Base-by-base conservation (phyloP, 305 asterid species). In the Galium porrigens region DNA sequence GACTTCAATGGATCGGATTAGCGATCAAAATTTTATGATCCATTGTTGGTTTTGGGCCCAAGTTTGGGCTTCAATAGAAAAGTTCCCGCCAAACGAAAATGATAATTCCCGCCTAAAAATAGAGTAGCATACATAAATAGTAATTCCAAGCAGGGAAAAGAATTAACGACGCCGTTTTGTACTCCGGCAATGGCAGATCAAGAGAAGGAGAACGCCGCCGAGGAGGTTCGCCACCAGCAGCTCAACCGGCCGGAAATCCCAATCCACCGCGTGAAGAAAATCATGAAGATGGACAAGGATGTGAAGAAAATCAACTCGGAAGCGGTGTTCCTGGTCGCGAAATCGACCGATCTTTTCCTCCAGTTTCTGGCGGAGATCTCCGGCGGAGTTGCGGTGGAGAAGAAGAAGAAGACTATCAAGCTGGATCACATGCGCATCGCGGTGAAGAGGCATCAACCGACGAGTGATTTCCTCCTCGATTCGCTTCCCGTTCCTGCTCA, bases 321-420 rank as follows among this genome's bases (percentile, higher is more conserved):
- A 73, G 96, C 96, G 33, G 63, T 83, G 12, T 77, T 82, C 67
- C 86, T 91, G 25, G 76, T 91, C 61, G 73, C 98, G 18, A 70
- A 76, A 42, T 80, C 95, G 58, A 81, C 98, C n/a, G 86, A 88
- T 83, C 87, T 88, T n/a, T 86, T 91, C 79, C 84, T 91, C 66
- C 83, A 80, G 63, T 79, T 79, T 72, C 83, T 91, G 25, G 85
- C 96, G 30, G 96, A 85, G 72, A 82, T 74, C 73, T 88, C 94
- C 42, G 95, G 85, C 0, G 69, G 58, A 15, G 94, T 85, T 59
- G 83, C 86, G 0, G 2, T 82, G 44, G 96, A 86, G 67, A 85
- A 85, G 88, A 88, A 91, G 88, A 82, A 84, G 25, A 81, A 76
- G 66, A 86, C 85, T 0, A 59, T 88, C 14, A 82, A 79, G 52